Conservation (phyloP, 352 stramenopile species). For the Phytophthora lateralis region DNA sequence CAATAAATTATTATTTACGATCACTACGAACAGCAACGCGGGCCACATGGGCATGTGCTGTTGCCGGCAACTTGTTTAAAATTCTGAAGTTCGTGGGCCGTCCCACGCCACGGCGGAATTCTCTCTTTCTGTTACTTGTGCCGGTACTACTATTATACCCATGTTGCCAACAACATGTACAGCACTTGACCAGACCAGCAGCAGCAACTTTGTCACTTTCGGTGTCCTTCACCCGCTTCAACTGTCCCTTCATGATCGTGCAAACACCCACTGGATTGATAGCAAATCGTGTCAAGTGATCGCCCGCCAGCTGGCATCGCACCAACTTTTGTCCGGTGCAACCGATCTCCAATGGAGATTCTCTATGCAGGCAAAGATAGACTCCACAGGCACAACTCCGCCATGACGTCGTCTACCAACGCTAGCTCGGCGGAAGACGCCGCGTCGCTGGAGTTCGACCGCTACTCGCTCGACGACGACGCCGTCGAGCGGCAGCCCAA, state of each 20-base stretch:
- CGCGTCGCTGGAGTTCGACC: conserved; percentile 22
- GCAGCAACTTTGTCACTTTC: not conserved
- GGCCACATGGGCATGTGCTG: not conserved
- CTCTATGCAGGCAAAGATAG: not conserved
- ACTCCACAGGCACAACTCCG: not conserved
- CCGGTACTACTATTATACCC: no score
- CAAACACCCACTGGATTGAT: conserved; percentile 12
- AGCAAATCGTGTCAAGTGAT: conserved; percentile 20
- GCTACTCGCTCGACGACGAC: conserved; percentile 23
- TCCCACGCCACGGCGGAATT: no score
- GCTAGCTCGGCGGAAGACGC: not conserved
- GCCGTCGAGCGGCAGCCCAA: conserved; percentile 26
- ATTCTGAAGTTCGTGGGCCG: conserved; percentile 1
- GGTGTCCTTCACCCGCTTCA: not conserved
- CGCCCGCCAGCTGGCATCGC: conserved; percentile 1
- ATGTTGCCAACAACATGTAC: no score
- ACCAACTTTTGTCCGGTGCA: conserved; percentile 6
- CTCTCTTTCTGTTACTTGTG: no score
- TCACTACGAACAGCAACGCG: not conserved
- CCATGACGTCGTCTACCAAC: conserved; percentile 2
- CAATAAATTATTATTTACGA: conserved; percentile 37
- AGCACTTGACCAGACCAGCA: not conserved
- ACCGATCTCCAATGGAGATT: conserved; percentile 11
- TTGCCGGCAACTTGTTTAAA: not conserved
- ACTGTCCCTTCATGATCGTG: conserved; percentile 9